Percentiles rank a stretch among this genome's conserved stretches.
These are phyloP conservation scores for Helotiales sp. DNA, from an alignment of 2,329 filamentous ascomycete species.

Conservation along the genomic window DNA sequence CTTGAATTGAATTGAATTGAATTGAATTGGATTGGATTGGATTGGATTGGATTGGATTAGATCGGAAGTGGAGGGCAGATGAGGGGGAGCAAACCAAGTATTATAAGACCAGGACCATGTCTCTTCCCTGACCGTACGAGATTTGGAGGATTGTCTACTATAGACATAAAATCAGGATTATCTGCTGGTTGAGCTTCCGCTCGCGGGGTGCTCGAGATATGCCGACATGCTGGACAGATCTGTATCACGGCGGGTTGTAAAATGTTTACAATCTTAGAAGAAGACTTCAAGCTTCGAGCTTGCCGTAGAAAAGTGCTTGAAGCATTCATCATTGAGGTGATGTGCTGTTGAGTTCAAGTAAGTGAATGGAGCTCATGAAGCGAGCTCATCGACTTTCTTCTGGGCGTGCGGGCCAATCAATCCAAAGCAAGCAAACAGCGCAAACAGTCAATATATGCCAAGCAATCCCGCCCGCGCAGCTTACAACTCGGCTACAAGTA, in stretches of 20 bases:
- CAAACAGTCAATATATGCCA: slow-evolving; percentile 11
- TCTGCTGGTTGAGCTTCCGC: slow-evolving; percentile 56
- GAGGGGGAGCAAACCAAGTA: slow-evolving; percentile 61
- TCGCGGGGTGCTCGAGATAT: slow-evolving; percentile 35
- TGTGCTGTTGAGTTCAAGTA: not conserved
- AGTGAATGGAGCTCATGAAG: not conserved
- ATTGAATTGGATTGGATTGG: too few relatives aligned
- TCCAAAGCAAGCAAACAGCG: slow-evolving; percentile 2
- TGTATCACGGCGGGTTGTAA: slow-evolving; percentile 15
- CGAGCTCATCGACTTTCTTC: not conserved
- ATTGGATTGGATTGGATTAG: not conserved
- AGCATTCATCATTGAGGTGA: slow-evolving; percentile 30
- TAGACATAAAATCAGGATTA: slow-evolving; percentile 79
- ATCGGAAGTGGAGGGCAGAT: not conserved
- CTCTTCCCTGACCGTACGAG: slow-evolving; percentile 75
- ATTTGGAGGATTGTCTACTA: slow-evolving; percentile 83
- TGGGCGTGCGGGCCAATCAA: not conserved
- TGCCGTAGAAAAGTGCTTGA: slow-evolving; percentile 26
- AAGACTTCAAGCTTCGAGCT: slow-evolving; percentile 13
- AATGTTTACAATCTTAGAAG: slow-evolving; percentile 2
- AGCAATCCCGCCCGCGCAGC: not conserved
- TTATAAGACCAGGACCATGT: slow-evolving; percentile 80
- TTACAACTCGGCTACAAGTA: not conserved
- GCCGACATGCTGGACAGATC: slow-evolving; percentile 36
- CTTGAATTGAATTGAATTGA: not conserved